Conservation (phyloP, 345 rosid species). For the Aethionema arabicum region DNA sequence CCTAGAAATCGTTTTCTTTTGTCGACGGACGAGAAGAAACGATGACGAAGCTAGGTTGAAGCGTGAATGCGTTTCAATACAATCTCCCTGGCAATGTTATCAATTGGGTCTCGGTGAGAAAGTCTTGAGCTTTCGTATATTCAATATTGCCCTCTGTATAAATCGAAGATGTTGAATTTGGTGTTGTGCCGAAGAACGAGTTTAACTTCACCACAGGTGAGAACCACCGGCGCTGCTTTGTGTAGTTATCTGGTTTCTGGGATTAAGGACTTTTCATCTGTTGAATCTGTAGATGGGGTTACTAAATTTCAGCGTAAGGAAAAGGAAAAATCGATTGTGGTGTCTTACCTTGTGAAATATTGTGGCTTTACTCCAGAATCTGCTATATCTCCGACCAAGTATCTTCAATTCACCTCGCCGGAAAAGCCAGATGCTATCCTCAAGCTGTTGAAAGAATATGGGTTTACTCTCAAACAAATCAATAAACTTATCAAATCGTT, state of each 20-base stretch:
- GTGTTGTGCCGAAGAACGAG: no score
- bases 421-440: constrained; percentile 23
- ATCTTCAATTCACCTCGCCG: not conserved
- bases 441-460: constrained; percentile 7
- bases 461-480: constrained; percentile 25
- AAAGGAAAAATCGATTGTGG: not conserved
- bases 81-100: no score
- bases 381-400: constrained; percentile 10
- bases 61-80: no score
- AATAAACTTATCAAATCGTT: not conserved
- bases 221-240: no score
- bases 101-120: no score
- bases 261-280: not conserved
- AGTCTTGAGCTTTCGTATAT: no score
- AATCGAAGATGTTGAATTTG: no score
- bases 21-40: no score
- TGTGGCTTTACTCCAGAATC: constrained; percentile 23
- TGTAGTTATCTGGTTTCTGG: not conserved
- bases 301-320: not conserved
- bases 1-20: no score
- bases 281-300: not conserved
- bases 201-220: no score
- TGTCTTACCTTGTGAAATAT: constrained; percentile 23
- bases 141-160: no score
- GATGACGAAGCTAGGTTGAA: no score